Evolutionary conservation across 2,329 filamentous ascomycete genomes (phyloP), one percentile per base, ranked within the genome.

Genomic region (Scolecobasidium constrictum): DNA sequence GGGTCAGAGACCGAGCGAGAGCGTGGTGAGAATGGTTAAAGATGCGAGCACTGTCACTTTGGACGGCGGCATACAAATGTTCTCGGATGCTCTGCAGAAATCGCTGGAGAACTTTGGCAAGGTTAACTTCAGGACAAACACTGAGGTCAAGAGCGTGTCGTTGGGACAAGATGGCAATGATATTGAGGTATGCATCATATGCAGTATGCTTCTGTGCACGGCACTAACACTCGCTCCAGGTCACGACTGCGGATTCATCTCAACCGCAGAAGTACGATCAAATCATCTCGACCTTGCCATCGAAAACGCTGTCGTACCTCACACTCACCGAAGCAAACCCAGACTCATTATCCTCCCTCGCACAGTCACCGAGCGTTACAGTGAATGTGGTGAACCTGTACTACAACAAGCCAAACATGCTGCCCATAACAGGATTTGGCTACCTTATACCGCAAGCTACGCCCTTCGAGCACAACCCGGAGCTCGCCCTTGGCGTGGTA

Each of bases 361-460:
- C 59, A 15, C 56, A 72, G 35, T 73, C 75, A 13, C 71, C 75
- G 42, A 76, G 81, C 26, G 83, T 90, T 21, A 88, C 81, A 22
- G 87, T 95, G 51, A 88, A 88, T 79, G 84, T 88, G 2, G 83
- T 98, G 47, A 95, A 94, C 63, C 70, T 98, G 38, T 95, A 82
- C 72, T 98, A 82, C 60, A 67, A 72, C 2, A 69, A 77, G 35
- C 71, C 78, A 5, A 56, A 75, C 45, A 64, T 94, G 26, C 69
- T 85, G 38, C 74, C 76, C 12, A 67, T 78, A 44, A 64, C 69
- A 21, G 92, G 88, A 15, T 93, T 96, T 57, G 92, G 92, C 49
- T 96, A 96, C 61, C 75, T 98, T 4, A 83, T 98, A 46, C 90
- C 92, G 2, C 77, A 78, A 46, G 78, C 78, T 13, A 71, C 85